Evolutionary conservation across 163 green algal species (phyloP).

Genomic region (Chlorella variabilis): DNA sequence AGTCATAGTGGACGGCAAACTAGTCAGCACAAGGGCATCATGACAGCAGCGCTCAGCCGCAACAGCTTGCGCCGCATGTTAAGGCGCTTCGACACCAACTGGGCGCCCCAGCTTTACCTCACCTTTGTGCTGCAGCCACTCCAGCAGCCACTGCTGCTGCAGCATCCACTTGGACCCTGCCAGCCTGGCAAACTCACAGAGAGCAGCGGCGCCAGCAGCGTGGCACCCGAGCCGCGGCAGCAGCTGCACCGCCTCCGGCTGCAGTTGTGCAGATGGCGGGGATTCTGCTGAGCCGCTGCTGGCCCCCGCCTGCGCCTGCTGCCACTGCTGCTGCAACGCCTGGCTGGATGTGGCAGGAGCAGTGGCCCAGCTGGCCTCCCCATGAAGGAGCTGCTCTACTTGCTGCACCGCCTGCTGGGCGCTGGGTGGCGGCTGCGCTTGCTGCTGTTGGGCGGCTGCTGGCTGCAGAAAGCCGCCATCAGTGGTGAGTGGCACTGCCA

Average conservation of each 20-base stretch:
- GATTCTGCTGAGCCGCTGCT: neutral
- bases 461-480: too few relatives aligned
- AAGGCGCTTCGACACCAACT: too few relatives aligned
- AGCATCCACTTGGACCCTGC: constrained; percentile 20
- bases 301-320: neutral
- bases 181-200: neutral
- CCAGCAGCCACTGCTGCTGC: constrained; percentile 17
- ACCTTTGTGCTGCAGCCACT: constrained; percentile 11
- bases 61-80: too few relatives aligned
- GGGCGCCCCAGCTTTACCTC: too few relatives aligned
- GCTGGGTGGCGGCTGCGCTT: neutral
- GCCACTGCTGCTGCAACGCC: neutral
- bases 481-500: neutral
- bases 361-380: neutral
- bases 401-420: neutral
- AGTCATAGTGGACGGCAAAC: too few relatives aligned
- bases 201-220: neutral
- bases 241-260: neutral
- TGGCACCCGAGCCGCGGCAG: neutral
- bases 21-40: too few relatives aligned
- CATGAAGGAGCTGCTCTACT: neutral
- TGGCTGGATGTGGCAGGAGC: neutral
- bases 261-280: neutral
- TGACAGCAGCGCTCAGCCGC: too few relatives aligned
- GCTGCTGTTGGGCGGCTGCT: neutral